A percentile compares a stretch with the other conserved stretches of the same genome.
phyloP scores from a whole-genome alignment of 768 basidiomycete species.

The Scleroderma bovista region DNA sequence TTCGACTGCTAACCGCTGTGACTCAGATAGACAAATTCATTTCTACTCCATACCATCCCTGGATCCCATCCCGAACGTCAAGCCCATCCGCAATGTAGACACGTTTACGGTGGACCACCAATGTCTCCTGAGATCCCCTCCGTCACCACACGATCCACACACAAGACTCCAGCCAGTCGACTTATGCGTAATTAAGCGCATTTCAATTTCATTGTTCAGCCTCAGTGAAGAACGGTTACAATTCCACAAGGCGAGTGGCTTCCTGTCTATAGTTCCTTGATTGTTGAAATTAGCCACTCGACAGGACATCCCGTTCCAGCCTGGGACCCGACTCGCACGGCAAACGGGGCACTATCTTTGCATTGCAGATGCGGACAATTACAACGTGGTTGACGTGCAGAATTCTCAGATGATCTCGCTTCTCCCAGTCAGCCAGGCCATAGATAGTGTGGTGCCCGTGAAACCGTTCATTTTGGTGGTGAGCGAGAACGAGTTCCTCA shows the following conservation, averaged over 20 bases:
- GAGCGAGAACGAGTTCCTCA: constrained; percentile 73
- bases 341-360: constrained; percentile 62
- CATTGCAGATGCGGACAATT: constrained; percentile 65
- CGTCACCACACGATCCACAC: constrained; percentile 34
- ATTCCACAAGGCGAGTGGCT: constrained; percentile 49
- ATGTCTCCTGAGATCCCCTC: constrained; percentile 50
- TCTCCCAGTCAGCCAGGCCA: constrained; percentile 73
- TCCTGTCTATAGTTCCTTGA: too few relatives aligned
- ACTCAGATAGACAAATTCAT: constrained; percentile 56
- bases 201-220: constrained; percentile 54
- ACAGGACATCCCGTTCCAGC: constrained; percentile 69
- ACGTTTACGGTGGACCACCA: constrained; percentile 80
- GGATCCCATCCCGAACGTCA: constrained; percentile 61
- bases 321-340: constrained; percentile 52
- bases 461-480: constrained; percentile 75
- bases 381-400: constrained; percentile 78
- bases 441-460: constrained; percentile 35
- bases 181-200: constrained; percentile 69
- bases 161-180: constrained; percentile 50
- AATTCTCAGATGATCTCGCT: constrained; percentile 63
- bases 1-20: constrained; percentile 1
- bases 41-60: constrained; percentile 80
- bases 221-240: constrained; percentile 56
- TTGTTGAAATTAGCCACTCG: neutral
- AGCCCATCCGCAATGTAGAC: constrained; percentile 76